Conservation (phyloP, 306 rosid species). For the Phaseolus lunatus region DNA sequence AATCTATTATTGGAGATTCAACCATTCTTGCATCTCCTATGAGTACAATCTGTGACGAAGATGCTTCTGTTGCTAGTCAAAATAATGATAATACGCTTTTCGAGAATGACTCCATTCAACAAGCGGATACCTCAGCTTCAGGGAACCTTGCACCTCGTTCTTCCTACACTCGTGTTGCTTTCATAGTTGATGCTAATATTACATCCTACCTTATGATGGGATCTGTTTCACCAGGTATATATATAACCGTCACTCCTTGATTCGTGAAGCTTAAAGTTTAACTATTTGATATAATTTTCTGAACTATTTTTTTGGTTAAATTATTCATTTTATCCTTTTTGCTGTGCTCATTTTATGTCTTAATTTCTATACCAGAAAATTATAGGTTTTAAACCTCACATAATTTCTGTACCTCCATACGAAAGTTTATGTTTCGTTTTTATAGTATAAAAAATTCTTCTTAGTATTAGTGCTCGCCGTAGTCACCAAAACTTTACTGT, state of each 20-base stretch:
- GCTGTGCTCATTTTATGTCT: not conserved
- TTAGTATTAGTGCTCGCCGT: no score
- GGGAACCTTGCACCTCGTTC: constrained; percentile 66
- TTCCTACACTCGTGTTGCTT: constrained; percentile 75
- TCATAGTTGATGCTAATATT: constrained; percentile 94
- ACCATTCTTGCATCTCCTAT: constrained; percentile 65
- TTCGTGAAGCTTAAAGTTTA: constrained; percentile 8
- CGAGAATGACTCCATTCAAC: constrained; percentile 65
- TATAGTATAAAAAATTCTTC: no score
- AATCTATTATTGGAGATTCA: constrained; percentile 69
- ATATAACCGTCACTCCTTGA: constrained; percentile 42
- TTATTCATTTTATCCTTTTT: not conserved
- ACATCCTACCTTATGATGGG: constrained; percentile 99
- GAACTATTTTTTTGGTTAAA: not conserved
- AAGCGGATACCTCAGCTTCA: constrained; percentile 66
- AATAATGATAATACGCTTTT: constrained; percentile 59
- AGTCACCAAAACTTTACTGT: no score
- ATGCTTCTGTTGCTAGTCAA: constrained; percentile 57
- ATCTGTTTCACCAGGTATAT: constrained; percentile 97
- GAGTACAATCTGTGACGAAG: constrained; percentile 64
- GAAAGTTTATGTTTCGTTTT: no score
- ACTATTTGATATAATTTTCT: constrained; percentile 17
- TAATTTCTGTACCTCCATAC: no score
- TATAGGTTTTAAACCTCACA: no score
- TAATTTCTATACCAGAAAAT: no score